Percentiles rank a stretch among this genome's conserved stretches.
phyloP scores from a whole-genome alignment of 2,329 filamentous ascomycete genomes.

The Claviceps sp. region DNA sequence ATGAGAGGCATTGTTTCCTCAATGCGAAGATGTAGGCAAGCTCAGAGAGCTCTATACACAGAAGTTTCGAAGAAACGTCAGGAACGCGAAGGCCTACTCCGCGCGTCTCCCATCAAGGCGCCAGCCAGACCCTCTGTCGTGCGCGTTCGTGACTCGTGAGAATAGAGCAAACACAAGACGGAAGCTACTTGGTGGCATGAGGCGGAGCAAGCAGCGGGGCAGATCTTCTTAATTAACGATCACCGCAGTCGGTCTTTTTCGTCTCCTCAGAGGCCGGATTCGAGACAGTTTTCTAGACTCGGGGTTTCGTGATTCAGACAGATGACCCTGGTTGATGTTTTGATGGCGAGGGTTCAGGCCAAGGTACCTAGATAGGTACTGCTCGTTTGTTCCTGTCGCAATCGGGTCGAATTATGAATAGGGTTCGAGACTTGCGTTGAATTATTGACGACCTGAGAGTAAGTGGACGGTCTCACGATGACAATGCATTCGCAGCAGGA shows the following conservation, averaged over 20 bases:
- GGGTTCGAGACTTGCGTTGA: neutral
- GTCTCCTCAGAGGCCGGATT: neutral
- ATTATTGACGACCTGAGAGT: no score
- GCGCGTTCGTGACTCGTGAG: neutral
- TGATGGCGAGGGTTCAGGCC: neutral
- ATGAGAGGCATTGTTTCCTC: constrained; percentile 47
- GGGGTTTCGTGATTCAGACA: neutral
- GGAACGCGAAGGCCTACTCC: neutral
- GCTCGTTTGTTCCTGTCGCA: neutral
- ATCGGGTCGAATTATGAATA: neutral
- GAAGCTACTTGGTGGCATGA: neutral
- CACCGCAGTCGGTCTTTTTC: neutral
- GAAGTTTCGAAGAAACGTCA: no score
- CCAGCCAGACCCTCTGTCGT: neutral
- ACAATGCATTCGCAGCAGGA: neutral
- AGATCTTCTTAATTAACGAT: neutral
- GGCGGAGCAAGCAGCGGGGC: no score
- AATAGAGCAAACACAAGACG: neutral
- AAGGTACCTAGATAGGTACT: neutral
- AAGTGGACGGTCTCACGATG: neutral
- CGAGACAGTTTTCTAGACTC: neutral
- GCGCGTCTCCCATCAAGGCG: neutral
- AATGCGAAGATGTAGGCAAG: constrained; percentile 1
- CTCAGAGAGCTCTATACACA: neutral
- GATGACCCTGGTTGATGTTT: neutral